Evolutionary conservation across 805 yeast genomes (phyloP).

Genomic region (Candida sanyiensis): DNA sequence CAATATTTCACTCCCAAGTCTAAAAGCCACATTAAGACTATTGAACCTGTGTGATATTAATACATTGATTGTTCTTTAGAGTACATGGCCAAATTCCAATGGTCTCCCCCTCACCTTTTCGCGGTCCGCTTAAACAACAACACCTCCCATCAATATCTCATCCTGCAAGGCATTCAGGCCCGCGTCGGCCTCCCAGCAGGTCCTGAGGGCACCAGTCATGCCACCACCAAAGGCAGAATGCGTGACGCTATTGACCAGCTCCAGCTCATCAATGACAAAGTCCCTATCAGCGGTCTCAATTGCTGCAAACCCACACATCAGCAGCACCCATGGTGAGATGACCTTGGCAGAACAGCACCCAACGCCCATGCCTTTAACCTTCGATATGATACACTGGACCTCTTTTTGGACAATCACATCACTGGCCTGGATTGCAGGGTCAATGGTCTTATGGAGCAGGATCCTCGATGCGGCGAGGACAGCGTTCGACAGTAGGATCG

Average conservation of each 20-base stretch:
- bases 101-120: too few relatives aligned
- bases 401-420: not conserved
- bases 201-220: not conserved
- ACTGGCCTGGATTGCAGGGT: not conserved
- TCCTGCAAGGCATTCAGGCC: not conserved
- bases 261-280: not conserved
- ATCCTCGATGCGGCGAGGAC: slow-evolving; percentile 18
- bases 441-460: slow-evolving; percentile 15
- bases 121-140: not conserved
- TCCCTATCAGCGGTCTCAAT: not conserved
- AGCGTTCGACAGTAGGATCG: slow-evolving; percentile 18
- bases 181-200: not conserved
- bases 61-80: too few relatives aligned
- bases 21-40: too few relatives aligned
- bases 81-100: too few relatives aligned
- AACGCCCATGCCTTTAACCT: not conserved
- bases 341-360: not conserved
- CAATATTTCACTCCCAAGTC: too few relatives aligned
- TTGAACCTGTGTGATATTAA: too few relatives aligned
- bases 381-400: not conserved
- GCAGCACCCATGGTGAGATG: not conserved
- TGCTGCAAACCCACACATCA: slow-evolving; percentile 1
- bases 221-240: not conserved
- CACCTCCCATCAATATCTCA: not conserved
- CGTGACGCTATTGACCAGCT: not conserved